These are phyloP conservation scores for Angomonas deanei DNA, from an alignment of 208 protist genomes.

Conservation along the genomic window DNA sequence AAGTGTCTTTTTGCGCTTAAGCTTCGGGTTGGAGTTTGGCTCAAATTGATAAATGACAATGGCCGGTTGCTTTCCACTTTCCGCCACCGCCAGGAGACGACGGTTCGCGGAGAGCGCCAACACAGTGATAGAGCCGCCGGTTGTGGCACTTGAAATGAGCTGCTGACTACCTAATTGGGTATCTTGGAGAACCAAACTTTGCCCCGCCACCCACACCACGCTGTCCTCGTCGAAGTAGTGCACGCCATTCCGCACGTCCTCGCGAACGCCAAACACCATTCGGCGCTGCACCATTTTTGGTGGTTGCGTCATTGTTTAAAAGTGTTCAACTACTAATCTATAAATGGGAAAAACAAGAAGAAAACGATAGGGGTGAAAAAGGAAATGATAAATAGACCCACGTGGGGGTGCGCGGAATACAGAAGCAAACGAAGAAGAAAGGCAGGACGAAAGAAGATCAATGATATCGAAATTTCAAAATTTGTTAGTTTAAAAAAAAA, in stretches of 20 bases:
- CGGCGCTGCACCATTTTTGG: conserved; percentile 81
- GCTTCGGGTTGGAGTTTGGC: conserved; percentile 56
- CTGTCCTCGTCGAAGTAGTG: conserved; percentile 93
- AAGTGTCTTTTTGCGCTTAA: conserved; percentile 80
- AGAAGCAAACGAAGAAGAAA: background rate
- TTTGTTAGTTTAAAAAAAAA: conserved; percentile 2
- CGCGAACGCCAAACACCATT: conserved; percentile 91
- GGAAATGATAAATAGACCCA: background rate
- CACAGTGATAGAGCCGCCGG: conserved; percentile 85
- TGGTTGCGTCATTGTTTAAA: conserved; percentile 31
- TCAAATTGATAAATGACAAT: conserved; percentile 92
- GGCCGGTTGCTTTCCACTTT: conserved; percentile 71
- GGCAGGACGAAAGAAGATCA: no score
- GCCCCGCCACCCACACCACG: conserved; percentile 89
- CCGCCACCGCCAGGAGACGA: conserved; percentile 91
- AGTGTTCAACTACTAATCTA: no score
- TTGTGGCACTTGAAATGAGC: conserved; percentile 82
- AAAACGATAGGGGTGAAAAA: background rate
- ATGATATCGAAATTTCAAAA: no score
- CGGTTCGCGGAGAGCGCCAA: conserved; percentile 88
- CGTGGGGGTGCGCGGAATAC: background rate
- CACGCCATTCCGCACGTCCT: conserved; percentile 90
- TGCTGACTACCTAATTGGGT: conserved; percentile 89
- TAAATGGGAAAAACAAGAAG: conserved; percentile 5
- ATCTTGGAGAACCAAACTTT: conserved; percentile 91